Evolutionary conservation across 345 rosid genomes (phyloP).

Genomic region (Salix purpurea): DNA sequence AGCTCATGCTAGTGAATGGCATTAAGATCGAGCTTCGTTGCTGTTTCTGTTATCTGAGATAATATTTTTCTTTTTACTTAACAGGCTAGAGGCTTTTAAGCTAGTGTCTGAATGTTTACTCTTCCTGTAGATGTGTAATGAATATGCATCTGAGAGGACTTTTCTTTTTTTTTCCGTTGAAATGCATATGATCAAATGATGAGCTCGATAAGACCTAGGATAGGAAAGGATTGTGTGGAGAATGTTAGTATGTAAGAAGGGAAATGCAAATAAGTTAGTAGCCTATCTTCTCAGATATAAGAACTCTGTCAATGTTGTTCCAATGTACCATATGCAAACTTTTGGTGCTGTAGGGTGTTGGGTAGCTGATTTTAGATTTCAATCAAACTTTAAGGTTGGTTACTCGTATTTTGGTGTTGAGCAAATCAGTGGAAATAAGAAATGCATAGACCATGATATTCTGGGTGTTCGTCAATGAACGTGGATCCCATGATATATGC

Average conservation of each 20-base stretch:
- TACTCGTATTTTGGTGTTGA: too few species aligned
- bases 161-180: background rate
- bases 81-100: background rate
- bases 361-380: too few species aligned
- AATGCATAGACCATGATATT: too few species aligned
- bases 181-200: background rate
- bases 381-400: too few species aligned
- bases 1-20: background rate
- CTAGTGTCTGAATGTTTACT: background rate
- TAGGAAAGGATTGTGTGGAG: background rate
- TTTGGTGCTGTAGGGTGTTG: too few species aligned
- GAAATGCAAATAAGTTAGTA: background rate
- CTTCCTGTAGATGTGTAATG: background rate
- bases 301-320: background rate
- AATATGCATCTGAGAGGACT: background rate
- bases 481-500: too few species aligned
- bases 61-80: background rate
- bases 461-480: too few species aligned
- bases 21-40: background rate
- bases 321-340: background rate
- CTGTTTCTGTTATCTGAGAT: background rate
- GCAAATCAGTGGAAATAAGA: too few species aligned
- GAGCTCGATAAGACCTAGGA: background rate
- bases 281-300: background rate
- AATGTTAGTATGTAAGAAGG: background rate